Base-by-base conservation (phyloP, 2,329 filamentous ascomycete species). In the Phoma sp. region DNA sequence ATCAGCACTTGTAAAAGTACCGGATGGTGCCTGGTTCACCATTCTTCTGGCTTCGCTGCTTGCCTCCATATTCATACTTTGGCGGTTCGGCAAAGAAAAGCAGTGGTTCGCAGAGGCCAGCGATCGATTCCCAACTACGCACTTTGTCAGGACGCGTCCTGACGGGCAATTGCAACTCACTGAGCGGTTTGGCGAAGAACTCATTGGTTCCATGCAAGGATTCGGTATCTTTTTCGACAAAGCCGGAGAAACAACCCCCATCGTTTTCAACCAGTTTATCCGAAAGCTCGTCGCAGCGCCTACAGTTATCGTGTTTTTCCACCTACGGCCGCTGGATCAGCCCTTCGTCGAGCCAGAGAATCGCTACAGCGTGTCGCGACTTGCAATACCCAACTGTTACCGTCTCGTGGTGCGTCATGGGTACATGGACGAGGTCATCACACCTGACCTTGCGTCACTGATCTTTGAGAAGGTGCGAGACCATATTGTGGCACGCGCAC, bases 201-300 rank as follows among this genome's bases (percentile, higher is more conserved):
- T 40, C 7, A 43, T 71, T 0, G 65, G 61, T 18, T 56, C 52
- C 0, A 83, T 84, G 43, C 61, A 79, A 79, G 48, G 89, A 80
- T 25, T 81, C 85, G 89, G 87, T 1, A 86, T 92, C 47, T 92
- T 91, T 77, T 92, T 92, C 69, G 90, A 92, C 75, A 92, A 93
- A 74, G 81, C 84, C 0, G 89, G 89, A 36, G 81, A 84, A 32
- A 81, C 82, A 7, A 84, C 84, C 0, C 88, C 87, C 1, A 83
- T 82, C 6, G 86, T 88, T 6, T 92, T 91, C 70, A 84, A 85
- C 3, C 87, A 92, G 47, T 92, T 92, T 67, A 78, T 91, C 7
- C 83, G 81, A 46, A 92, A 92, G 67, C 87, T 92, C 57, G 83
- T 84, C 38, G 84, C 86, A 0, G 78, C 83, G 5, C 88, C 88